A percentile compares a stretch with the other conserved stretches of the same genome.
phyloP scores from a whole-genome alignment of 2,329 filamentous ascomycete species.

The Polytolypa hystricis region DNA sequence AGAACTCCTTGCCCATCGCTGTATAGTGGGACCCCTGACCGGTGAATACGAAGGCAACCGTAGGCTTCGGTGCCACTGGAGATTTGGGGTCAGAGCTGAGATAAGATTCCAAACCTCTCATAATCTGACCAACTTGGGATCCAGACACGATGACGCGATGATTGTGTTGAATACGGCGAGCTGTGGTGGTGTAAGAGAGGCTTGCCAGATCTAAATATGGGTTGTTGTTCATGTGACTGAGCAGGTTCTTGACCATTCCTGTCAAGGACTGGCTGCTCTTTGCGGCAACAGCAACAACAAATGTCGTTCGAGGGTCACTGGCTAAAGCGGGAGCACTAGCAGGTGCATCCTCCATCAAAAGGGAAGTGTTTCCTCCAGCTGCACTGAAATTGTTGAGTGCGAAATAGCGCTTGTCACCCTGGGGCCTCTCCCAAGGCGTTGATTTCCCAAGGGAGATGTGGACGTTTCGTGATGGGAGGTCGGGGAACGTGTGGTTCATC shows the following conservation, averaged over 20 bases:
- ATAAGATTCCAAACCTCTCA: no score
- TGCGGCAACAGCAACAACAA: slow-evolving; percentile 46
- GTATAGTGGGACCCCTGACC: slow-evolving; percentile 25
- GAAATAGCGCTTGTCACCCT: no score
- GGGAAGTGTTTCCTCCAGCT: slow-evolving; percentile 53
- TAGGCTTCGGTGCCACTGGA: no score
- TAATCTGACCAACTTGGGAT: no score
- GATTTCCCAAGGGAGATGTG: slow-evolving; percentile 37
- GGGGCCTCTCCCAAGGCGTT: slow-evolving; percentile 28
- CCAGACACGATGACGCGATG: slow-evolving; percentile 3
- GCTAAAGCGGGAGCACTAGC: neutral
- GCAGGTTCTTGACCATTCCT: slow-evolving; percentile 43
- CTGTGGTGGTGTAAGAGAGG: slow-evolving; percentile 53
- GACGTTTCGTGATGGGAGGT: slow-evolving; percentile 33
- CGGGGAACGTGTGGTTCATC: slow-evolving; percentile 36
- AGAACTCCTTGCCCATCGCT: slow-evolving; percentile 22
- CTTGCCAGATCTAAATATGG: slow-evolving; percentile 38
- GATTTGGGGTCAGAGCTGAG: no score
- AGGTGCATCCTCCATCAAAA: slow-evolving; percentile 6
- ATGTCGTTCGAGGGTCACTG: slow-evolving; percentile 34
- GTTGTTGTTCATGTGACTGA: slow-evolving; percentile 41
- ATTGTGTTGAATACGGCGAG: slow-evolving; percentile 39
- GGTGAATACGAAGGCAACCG: slow-evolving; percentile 28
- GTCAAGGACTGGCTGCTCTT: slow-evolving; percentile 36
- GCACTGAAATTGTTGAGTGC: slow-evolving; percentile 67